These are phyloP conservation scores for Epithele typhae DNA, from an alignment of 768 basidiomycete genomes.

Conservation along the genomic window DNA sequence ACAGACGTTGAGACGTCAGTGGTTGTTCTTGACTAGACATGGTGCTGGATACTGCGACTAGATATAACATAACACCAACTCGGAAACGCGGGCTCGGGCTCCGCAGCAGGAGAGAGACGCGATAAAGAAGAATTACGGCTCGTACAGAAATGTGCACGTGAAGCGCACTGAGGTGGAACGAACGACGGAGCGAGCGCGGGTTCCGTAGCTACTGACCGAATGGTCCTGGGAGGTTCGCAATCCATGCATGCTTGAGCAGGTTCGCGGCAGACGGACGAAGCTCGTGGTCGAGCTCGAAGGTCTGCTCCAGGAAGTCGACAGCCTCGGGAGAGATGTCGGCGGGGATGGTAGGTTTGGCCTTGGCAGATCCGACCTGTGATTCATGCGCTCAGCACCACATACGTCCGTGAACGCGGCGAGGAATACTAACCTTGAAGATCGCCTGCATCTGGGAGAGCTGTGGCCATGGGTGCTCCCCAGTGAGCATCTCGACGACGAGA, in stretches of 20 bases:
- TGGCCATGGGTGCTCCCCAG: conserved; percentile 93
- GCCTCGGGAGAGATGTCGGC: conserved; percentile 89
- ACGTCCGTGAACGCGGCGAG: conserved; percentile 10
- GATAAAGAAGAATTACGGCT: no score
- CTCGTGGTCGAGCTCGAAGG: conserved; percentile 83
- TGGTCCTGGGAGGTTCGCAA: conserved; percentile 29
- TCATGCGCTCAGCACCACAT: no score
- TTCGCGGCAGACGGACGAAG: conserved; percentile 75
- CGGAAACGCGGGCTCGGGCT: no score
- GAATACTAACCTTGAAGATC: conserved; percentile 93
- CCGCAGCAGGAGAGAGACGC: no score
- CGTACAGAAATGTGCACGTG: not conserved
- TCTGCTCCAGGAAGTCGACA: conserved; percentile 77
- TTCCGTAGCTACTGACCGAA: conserved; percentile 14
- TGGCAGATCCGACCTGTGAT: conserved; percentile 87
- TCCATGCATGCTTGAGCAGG: conserved; percentile 73
- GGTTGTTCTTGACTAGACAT: conserved; percentile 10
- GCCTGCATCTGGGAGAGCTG: conserved; percentile 99
- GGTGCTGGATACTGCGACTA: conserved; percentile 6
- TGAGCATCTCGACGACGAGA: conserved; percentile 94
- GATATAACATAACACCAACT: conserved; percentile 8
- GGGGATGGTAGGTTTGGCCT: conserved; percentile 79
- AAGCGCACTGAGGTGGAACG: not conserved
- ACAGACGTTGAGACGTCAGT: conserved; percentile 7
- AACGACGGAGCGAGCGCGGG: no score